Evolutionary conservation across 1,284 basidiomycete species (phyloP).

Genomic region (Cutaneotrichosporon sp.): DNA sequence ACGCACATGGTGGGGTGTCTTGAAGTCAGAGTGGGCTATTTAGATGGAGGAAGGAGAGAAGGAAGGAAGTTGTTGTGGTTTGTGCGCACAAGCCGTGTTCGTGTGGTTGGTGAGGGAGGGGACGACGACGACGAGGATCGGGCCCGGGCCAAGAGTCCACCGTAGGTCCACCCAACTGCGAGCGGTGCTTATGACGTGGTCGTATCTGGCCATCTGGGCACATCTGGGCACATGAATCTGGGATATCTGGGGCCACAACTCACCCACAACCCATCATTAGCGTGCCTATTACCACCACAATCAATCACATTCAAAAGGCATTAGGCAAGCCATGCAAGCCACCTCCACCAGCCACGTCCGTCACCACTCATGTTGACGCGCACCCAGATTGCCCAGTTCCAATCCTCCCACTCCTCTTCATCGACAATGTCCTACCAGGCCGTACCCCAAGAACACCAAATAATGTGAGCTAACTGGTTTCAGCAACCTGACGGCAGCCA

Average conservation of each 20-base stretch:
- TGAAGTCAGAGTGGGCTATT: not conserved
- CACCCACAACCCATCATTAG: too few relatives aligned
- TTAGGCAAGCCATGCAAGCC: not conserved
- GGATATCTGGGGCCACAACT: too few relatives aligned
- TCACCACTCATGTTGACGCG: not conserved
- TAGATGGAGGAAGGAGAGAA: not conserved
- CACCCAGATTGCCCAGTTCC: not conserved
- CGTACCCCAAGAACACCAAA: conserved; percentile 28
- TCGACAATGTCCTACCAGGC: conserved; percentile 40
- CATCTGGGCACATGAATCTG: too few relatives aligned
- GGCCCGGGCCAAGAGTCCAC: too few relatives aligned
- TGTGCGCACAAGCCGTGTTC: not conserved
- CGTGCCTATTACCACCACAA: not conserved
- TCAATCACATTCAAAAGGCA: not conserved
- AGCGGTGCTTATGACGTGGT: not conserved
- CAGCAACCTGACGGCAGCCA: conserved; percentile 34
- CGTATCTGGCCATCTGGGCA: too few relatives aligned
- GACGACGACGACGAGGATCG: too few relatives aligned
- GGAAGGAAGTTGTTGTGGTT: conserved; percentile 2
- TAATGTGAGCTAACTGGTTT: conserved; percentile 33
- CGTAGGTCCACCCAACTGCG: too few relatives aligned
- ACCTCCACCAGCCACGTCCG: not conserved
- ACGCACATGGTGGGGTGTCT: not conserved
- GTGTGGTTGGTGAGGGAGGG: too few relatives aligned
- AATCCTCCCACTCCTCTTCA: not conserved